Conservation (phyloP, 2,329 filamentous ascomycete genomes). For the Shiraia bambusicola region DNA sequence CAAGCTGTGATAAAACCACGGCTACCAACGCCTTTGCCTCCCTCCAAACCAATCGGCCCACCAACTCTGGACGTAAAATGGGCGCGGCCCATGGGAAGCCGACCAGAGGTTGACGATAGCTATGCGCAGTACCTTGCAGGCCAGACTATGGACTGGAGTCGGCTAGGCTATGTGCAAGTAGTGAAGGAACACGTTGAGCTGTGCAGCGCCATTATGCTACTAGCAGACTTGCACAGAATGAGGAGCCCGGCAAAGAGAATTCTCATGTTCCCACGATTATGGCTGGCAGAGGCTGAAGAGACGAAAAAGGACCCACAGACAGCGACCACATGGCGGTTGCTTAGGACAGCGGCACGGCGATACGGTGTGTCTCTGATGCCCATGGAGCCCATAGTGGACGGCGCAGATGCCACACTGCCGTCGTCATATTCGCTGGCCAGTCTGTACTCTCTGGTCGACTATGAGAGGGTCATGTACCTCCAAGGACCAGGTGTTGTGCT, state of each 20-base stretch:
- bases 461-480: constrained; percentile 50
- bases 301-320: constrained; percentile 46
- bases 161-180: constrained; percentile 52
- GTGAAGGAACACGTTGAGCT: constrained; percentile 49
- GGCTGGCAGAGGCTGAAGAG: constrained; percentile 39
- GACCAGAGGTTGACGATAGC: constrained; percentile 32
- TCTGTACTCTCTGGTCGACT: constrained; percentile 48
- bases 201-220: constrained; percentile 54
- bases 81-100: constrained; percentile 35
- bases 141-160: constrained; percentile 47
- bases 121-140: constrained; percentile 37
- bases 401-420: constrained; percentile 32
- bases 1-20: constrained; percentile 68
- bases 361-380: constrained; percentile 50
- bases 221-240: constrained; percentile 49
- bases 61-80: constrained; percentile 42
- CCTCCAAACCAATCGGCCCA: constrained; percentile 34
- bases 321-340: constrained; percentile 47
- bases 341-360: constrained; percentile 49
- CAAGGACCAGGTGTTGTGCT: constrained; percentile 49
- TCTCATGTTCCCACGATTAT: constrained; percentile 48
- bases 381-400: constrained; percentile 44
- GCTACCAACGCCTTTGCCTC: constrained; percentile 46
- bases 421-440: constrained; percentile 50
- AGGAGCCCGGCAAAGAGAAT: constrained; percentile 50